These are phyloP conservation scores for Heritiera littoralis DNA, from an alignment of 345 rosid genomes.

Conservation along the genomic window DNA sequence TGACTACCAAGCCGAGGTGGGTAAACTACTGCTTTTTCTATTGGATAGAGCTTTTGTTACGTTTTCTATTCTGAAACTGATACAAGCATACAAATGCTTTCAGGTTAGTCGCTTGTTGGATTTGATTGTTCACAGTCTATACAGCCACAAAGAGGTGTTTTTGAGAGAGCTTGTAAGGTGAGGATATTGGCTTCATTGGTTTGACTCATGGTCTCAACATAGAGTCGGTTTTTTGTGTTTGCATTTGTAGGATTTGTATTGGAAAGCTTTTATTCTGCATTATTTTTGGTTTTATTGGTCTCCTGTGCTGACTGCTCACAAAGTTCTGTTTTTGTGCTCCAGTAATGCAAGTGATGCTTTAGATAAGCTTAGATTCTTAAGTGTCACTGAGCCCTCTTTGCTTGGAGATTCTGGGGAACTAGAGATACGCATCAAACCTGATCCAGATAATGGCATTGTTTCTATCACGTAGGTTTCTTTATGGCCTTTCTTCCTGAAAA, in stretches of 20 bases:
- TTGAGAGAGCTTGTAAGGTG: conserved; percentile 95
- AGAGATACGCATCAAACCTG: conserved; percentile 59
- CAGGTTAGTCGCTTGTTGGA: conserved; percentile 76
- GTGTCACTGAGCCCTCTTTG: no score
- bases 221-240: neutral
- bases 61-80: neutral
- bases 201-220: neutral
- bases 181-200: conserved; percentile 22
- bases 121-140: conserved; percentile 75
- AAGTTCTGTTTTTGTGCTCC: conserved; percentile 34
- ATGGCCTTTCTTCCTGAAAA: neutral
- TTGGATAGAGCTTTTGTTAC: neutral
- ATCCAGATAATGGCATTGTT: conserved; percentile 82
- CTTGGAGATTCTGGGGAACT: no score
- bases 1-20: conserved; percentile 99
- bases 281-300: neutral
- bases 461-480: conserved; percentile 58
- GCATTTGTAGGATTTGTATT: neutral
- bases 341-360: conserved; percentile 99
- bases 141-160: conserved; percentile 81
- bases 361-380: conserved; percentile 30
- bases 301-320: neutral
- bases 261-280: neutral
- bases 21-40: conserved; percentile 8
- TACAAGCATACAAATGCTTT: conserved; percentile 20